A percentile compares a stretch with the other conserved stretches of the same genome.
These are phyloP conservation scores for Zymoseptoria tritici DNA, from an alignment of 2,329 filamentous ascomycete species.

Conservation along the genomic window DNA sequence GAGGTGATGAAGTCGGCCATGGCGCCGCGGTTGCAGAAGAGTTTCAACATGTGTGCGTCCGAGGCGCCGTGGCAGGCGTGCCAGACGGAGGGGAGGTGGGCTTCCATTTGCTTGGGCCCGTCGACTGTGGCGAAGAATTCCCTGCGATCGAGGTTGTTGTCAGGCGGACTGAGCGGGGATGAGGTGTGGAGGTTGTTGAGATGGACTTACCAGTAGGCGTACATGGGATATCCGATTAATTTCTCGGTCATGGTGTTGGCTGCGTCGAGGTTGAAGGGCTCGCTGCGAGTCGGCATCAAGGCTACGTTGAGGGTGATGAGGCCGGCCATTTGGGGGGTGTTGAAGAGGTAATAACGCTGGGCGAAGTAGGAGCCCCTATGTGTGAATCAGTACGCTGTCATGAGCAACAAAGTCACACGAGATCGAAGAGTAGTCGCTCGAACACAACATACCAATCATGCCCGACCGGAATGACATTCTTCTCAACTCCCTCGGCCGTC, in stretches of 20 bases:
- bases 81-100: conserved; percentile 15
- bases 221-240: conserved; percentile 32
- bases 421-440: neutral
- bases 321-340: conserved; percentile 34
- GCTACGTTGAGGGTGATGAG: conserved; percentile 38
- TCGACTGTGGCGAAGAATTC: conserved; percentile 21
- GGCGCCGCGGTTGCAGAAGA: conserved; percentile 33
- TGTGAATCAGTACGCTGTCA: neutral
- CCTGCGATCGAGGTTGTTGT: too few relatives aligned
- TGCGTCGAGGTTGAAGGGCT: conserved; percentile 33
- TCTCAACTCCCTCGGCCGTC: conserved; percentile 27
- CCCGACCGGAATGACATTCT: conserved; percentile 18
- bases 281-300: conserved; percentile 32
- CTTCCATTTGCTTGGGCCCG: conserved; percentile 34
- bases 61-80: conserved; percentile 19
- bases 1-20: conserved; percentile 25
- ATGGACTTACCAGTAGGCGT: conserved; percentile 36
- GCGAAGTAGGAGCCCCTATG: conserved; percentile 33
- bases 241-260: conserved; percentile 29
- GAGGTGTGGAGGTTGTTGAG: too few relatives aligned
- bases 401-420: neutral
- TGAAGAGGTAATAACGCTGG: conserved; percentile 37
- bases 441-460: conserved; percentile 11
- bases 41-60: conserved; percentile 23
- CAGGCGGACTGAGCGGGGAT: too few relatives aligned